Evolutionary conservation across 257 asterid species (phyloP).

Genomic region (Fraxinus quadrangulata): DNA sequence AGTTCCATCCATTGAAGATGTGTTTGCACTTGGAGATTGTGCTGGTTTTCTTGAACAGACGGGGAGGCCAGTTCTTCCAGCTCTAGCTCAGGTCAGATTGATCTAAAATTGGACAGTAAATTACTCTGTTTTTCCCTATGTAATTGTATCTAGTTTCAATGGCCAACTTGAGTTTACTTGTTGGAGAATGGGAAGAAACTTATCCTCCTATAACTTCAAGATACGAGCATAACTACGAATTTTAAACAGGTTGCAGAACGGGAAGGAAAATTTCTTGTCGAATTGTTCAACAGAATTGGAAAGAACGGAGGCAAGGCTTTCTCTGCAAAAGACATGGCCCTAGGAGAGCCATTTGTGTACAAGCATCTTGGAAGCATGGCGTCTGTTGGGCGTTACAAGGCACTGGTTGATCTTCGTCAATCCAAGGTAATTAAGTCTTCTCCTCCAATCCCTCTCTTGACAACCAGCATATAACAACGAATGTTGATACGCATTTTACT

Average conservation of each 20-base stretch:
- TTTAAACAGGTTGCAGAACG: constrained; percentile 81
- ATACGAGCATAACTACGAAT: neutral
- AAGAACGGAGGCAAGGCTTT: constrained; percentile 72
- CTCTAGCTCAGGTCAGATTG: constrained; percentile 84
- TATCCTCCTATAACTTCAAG: neutral
- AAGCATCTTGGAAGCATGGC: constrained; percentile 94
- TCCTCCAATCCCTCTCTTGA: neutral
- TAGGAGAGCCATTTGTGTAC: constrained; percentile 83
- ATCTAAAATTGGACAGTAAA: neutral
- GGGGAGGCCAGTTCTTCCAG: constrained; percentile 85
- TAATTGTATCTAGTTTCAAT: too few relatives aligned
- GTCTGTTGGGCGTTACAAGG: constrained; percentile 87
- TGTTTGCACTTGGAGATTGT: constrained; percentile 88
- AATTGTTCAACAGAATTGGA: constrained; percentile 54
- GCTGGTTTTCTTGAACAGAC: constrained; percentile 86
- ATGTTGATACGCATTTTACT: too few relatives aligned
- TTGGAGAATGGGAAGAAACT: neutral
- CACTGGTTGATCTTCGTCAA: constrained; percentile 82
- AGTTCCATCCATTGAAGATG: constrained; percentile 80
- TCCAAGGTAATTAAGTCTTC: constrained; percentile 51
- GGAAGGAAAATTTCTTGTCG: constrained; percentile 83
- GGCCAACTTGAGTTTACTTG: too few relatives aligned
- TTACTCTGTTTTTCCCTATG: too few relatives aligned
- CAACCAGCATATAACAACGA: neutral
- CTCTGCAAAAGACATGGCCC: constrained; percentile 53